Conservation (phyloP, 495 filamentous ascomycete species). For the Neohortaea acidophila region DNA sequence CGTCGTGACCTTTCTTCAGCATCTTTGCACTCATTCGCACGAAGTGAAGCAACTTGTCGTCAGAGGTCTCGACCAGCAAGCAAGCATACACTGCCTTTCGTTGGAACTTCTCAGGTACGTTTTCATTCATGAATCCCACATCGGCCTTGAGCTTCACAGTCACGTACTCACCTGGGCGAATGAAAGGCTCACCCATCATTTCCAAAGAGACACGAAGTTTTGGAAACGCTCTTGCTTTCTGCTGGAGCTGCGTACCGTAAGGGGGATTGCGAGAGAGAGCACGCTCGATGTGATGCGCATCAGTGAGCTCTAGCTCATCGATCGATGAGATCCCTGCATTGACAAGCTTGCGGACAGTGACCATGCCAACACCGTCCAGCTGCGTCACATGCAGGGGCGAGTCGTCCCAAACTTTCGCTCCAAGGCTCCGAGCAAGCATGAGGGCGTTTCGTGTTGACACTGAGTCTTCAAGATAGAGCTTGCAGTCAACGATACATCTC, state of each 20-base stretch:
- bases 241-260: conserved; percentile 57
- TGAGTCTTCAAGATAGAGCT: conserved; percentile 51
- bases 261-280: conserved; percentile 67
- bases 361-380: conserved; percentile 65
- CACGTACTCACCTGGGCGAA: conserved; percentile 32
- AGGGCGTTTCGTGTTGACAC: conserved; percentile 52
- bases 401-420: conserved; percentile 73
- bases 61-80: conserved; percentile 60
- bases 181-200: conserved; percentile 32
- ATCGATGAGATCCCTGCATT: conserved; percentile 55
- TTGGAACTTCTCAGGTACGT: conserved; percentile 44
- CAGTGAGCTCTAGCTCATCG: conserved; percentile 49
- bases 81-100: conserved; percentile 49
- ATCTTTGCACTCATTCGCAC: conserved; percentile 56
- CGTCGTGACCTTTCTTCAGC: conserved; percentile 45
- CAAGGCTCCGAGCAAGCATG: conserved; percentile 63
- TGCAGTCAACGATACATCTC: conserved; percentile 76
- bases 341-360: conserved; percentile 61
- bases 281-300: conserved; percentile 59
- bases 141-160: conserved; percentile 49
- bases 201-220: conserved; percentile 47
- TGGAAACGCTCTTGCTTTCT: conserved; percentile 55
- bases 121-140: conserved; percentile 59
- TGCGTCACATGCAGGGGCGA: conserved; percentile 76
- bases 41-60: conserved; percentile 63